Conservation (phyloP, 176 grass and related monocot genomes). For the Carex littledalei region DNA sequence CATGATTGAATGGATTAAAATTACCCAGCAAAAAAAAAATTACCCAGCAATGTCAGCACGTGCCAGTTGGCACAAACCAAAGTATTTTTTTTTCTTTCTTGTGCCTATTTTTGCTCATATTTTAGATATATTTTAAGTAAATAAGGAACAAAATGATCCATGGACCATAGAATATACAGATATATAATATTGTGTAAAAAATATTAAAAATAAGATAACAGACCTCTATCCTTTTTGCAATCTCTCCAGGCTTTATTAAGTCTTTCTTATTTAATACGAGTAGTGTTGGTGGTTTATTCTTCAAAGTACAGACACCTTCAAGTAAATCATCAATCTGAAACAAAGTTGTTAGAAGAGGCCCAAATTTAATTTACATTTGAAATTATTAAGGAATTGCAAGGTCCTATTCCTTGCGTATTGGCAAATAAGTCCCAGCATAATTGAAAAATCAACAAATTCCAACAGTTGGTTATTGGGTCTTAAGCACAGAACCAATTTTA, state of each 20-base stretch:
- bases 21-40: not conserved
- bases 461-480: not conserved
- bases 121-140: not conserved
- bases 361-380: not conserved
- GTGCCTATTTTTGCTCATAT: not conserved
- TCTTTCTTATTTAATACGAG: slow-evolving; percentile 92
- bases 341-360: slow-evolving; percentile 1
- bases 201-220: not conserved
- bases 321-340: slow-evolving; percentile 78
- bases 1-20: not conserved
- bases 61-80: not conserved
- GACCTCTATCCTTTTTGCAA: slow-evolving; percentile 87
- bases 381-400: not conserved
- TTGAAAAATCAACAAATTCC: not conserved
- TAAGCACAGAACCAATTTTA: not conserved
- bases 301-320: slow-evolving; percentile 49
- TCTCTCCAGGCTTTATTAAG: slow-evolving; percentile 92
- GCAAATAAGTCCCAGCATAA: not conserved
- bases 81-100: not conserved
- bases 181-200: not conserved
- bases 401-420: not conserved
- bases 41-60: not conserved
- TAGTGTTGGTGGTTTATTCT: slow-evolving; percentile 46
- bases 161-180: not conserved
- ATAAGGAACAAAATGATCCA: not conserved